Evolutionary conservation across 352 stramenopile species (phyloP).

Genomic region (Phytophthora pluvialis): DNA sequence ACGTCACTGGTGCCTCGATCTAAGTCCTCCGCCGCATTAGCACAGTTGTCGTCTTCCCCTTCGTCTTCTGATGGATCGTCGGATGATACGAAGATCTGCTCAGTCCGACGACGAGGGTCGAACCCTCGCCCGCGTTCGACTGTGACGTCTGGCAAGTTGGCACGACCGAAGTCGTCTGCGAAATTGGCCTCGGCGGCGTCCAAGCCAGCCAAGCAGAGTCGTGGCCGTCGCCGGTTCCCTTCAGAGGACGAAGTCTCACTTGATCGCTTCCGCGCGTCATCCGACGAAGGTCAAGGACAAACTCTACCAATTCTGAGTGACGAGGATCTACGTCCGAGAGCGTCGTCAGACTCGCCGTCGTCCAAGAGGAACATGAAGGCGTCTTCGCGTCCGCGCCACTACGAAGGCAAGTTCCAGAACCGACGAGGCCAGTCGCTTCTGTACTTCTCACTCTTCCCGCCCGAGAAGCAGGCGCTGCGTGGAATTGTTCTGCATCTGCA

Average conservation of each 20-base stretch:
- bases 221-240: constrained; percentile 9
- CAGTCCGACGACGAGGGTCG: constrained; percentile 9
- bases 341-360: constrained; percentile 27
- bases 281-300: constrained; percentile 10
- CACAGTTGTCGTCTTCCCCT: constrained; percentile 5
- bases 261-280: constrained; percentile 22
- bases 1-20: constrained; percentile 5
- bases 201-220: constrained; percentile 15
- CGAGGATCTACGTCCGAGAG: constrained; percentile 20
- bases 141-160: constrained; percentile 1
- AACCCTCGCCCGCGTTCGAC: constrained; percentile 8
- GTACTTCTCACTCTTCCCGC: constrained; percentile 63
- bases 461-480: constrained; percentile 41
- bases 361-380: constrained; percentile 17
- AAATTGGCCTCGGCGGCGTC: constrained; percentile 9
- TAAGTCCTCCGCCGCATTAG: neutral
- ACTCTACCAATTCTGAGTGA: neutral
- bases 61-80: constrained; percentile 22
- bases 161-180: constrained; percentile 20
- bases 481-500: constrained; percentile 66
- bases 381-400: constrained; percentile 26
- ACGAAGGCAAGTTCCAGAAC: constrained; percentile 60
- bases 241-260: constrained; percentile 12
- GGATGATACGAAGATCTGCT: neutral
- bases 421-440: constrained; percentile 54